Percentiles rank a stretch among this genome's conserved stretches.
phyloP scores from a whole-genome alignment of 352 stramenopile species.

The Phytophthora constricta region DNA sequence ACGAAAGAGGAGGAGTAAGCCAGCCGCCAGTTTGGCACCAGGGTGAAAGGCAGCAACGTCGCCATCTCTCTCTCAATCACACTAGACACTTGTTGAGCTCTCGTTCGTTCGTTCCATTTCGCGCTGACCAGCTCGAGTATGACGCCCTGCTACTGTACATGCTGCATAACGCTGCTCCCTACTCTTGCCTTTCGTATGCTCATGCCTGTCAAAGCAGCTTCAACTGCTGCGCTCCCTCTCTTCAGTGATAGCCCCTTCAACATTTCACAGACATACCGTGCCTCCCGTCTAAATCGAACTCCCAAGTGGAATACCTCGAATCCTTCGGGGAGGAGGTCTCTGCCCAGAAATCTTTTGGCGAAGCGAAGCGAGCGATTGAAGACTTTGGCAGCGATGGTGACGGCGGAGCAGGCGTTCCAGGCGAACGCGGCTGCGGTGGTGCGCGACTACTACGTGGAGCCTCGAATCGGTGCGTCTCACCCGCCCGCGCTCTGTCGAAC shows the following conservation, averaged over 20 bases:
- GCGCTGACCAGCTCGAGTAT: too few relatives aligned
- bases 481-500: too few relatives aligned
- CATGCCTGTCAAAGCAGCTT: too few relatives aligned
- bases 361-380: constrained; percentile 33
- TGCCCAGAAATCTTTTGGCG: constrained; percentile 24
- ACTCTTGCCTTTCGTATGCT: too few relatives aligned
- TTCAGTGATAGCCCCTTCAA: too few relatives aligned
- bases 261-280: too few relatives aligned
- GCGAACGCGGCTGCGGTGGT: constrained; percentile 81
- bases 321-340: too few relatives aligned
- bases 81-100: constrained; percentile 20
- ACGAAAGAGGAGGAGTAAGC: constrained; percentile 38
- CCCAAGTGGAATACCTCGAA: too few relatives aligned
- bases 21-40: not conserved
- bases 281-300: too few relatives aligned
- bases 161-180: too few relatives aligned
- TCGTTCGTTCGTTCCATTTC: not conserved
- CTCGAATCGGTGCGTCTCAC: constrained; percentile 71
- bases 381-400: constrained; percentile 50
- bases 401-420: constrained; percentile 74
- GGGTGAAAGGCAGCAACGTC: not conserved
- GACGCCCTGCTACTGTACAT: too few relatives aligned
- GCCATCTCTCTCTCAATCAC: constrained; percentile 28
- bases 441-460: constrained; percentile 89
- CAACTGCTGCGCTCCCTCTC: too few relatives aligned